Percentiles rank a stretch among this genome's conserved stretches.
These are phyloP conservation scores for Nissolia schottii DNA, from an alignment of 306 rosid genomes.

Conservation along the genomic window DNA sequence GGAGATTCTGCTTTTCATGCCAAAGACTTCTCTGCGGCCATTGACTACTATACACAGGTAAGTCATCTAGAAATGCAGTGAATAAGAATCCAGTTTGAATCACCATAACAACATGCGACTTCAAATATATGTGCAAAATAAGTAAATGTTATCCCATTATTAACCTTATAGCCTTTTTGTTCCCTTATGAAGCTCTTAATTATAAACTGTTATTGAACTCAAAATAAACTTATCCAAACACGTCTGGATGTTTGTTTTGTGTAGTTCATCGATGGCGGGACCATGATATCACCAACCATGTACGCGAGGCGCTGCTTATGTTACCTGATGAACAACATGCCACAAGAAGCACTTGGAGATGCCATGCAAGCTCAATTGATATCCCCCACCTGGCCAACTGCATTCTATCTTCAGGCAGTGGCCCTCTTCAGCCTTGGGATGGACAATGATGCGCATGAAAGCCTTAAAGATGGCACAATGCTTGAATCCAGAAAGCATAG, in stretches of 20 bases:
- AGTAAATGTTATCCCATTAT: not conserved
- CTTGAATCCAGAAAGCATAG: slow-evolving; percentile 58
- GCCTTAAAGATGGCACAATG: slow-evolving; percentile 72
- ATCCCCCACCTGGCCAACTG: slow-evolving; percentile 72
- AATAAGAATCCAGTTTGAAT: not conserved
- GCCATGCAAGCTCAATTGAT: slow-evolving; percentile 87
- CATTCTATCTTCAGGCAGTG: slow-evolving; percentile 85
- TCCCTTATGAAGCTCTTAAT: too few species aligned
- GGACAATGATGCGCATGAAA: slow-evolving; percentile 85
- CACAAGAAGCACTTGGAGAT: slow-evolving; percentile 89
- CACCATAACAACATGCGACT: slow-evolving; percentile 1
- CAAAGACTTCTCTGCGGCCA: slow-evolving; percentile 56
- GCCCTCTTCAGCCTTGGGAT: slow-evolving; percentile 83
- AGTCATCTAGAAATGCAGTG: slow-evolving; percentile 14
- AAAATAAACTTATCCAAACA: too few species aligned
- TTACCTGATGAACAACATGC: slow-evolving; percentile 70
- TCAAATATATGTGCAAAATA: not conserved
- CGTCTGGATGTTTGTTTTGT: slow-evolving; percentile 16
- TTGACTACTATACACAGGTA: slow-evolving; percentile 65
- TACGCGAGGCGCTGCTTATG: slow-evolving; percentile 79
- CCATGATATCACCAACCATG: slow-evolving; percentile 79
- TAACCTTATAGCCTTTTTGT: not conserved
- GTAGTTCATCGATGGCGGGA: slow-evolving; percentile 81
- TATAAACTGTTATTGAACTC: too few species aligned
- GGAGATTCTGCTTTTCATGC: slow-evolving; percentile 84